Evolutionary conservation across 495 filamentous ascomycete genomes (phyloP), one percentile per base, ranked within the genome.

Genomic region (Corynascus novoguineensis): DNA sequence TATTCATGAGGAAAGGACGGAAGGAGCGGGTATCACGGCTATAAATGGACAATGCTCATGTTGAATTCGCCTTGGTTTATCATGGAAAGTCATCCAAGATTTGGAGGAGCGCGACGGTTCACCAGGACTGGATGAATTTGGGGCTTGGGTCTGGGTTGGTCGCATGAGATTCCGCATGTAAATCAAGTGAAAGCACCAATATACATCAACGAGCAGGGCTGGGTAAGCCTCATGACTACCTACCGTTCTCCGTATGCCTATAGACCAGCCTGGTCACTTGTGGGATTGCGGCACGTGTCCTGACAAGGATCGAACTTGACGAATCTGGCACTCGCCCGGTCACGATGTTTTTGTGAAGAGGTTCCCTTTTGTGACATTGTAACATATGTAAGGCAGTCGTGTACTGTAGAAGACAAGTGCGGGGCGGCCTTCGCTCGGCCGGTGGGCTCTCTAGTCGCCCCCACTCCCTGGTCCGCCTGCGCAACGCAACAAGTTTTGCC

Each of bases 401-500:
- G n/a, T n/a, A n/a, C n/a, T n/a, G n/a, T n/a, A n/a, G n/a, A n/a
- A n/a, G n/a, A n/a, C n/a, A 48, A 11, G 5, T 42, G 55, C 42
- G 50, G 59, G 55, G 50, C 52, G 19, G 32, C 32, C 15, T 11
- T 12, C 35, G 12, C 35, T 54, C n/a, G n/a, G n/a, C n/a, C n/a
- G n/a, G n/a, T n/a, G n/a, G n/a, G n/a, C n/a, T n/a, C n/a, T n/a
- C n/a, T n/a, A n/a, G n/a, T n/a, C n/a, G n/a, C n/a, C n/a, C n/a
- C n/a, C n/a, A 34, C 53, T 34, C 37, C 40, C 45, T 49, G 32
- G 32, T 0, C 11, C n/a, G 10, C 32, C 22, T 10, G 9, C 38
- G 19, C 32, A 11, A 52, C 34, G 47, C 32, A 11, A 52, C 34
- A 44, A 59, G 54, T 60, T 69, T 64, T 63, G 61, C 68, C 68